A percentile compares a stretch with the other conserved stretches of the same genome.
Evolutionary conservation across 306 rosid genomes (phyloP).

Genomic region (Sesbania bispinosa): DNA sequence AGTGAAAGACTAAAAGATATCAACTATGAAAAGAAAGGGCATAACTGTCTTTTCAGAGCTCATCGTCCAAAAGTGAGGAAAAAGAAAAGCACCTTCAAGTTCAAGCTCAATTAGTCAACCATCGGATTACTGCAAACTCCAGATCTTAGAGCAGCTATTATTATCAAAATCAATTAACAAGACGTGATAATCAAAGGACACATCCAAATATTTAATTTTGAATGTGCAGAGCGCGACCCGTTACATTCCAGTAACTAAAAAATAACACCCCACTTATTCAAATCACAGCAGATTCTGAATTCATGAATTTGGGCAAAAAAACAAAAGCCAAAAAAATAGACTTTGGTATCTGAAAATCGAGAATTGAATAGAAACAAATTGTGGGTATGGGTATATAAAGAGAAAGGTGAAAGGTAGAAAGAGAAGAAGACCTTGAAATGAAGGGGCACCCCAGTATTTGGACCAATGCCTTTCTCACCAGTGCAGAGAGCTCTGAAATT

Average conservation of each 20-base stretch:
- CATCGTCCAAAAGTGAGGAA: slow-evolving; percentile 12
- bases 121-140: not conserved
- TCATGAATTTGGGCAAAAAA: not conserved
- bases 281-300: not conserved
- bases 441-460: slow-evolving; percentile 73
- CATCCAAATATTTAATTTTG: no score
- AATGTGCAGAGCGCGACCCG: no score
- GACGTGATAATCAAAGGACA: no score
- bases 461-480: slow-evolving; percentile 84
- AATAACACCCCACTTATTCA: not conserved
- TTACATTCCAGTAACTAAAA: no score
- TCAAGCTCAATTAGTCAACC: slow-evolving; percentile 17
- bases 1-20: slow-evolving; percentile 5
- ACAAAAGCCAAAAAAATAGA: not conserved
- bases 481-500: slow-evolving; percentile 94
- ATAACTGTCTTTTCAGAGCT: slow-evolving; percentile 1
- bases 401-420: not conserved
- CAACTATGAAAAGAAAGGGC: slow-evolving; percentile 16
- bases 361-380: not conserved
- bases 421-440: slow-evolving; percentile 66
- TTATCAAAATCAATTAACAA: not conserved
- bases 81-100: not conserved
- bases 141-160: slow-evolving; percentile 4
- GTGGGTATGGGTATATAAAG: not conserved
- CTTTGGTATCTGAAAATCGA: not conserved